A percentile compares a stretch with the other conserved stretches of the same genome.
Conservation (phyloP, 2,329 filamentous ascomycete species). For the Aspergillus niger region DNA sequence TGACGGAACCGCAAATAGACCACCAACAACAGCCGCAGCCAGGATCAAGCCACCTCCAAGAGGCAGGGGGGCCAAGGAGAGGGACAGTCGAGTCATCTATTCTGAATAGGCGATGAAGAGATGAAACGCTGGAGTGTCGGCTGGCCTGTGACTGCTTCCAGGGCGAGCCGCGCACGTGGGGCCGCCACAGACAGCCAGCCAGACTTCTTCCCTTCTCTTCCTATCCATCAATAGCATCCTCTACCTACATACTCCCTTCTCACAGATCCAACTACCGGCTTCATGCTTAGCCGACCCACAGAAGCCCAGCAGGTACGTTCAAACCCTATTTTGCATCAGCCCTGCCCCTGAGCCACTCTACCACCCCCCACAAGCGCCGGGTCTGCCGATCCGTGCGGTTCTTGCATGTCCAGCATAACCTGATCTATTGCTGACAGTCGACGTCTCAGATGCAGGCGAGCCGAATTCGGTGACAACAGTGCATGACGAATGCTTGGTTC, state of each 20-base stretch:
- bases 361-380: background rate
- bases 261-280: background rate
- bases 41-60: too few relatives aligned
- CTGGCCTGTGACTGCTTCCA: background rate
- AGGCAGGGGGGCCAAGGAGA: background rate
- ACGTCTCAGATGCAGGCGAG: background rate
- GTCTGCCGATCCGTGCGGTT: background rate
- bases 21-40: too few relatives aligned
- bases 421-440: conserved; percentile 9
- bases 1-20: too few relatives aligned
- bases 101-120: background rate
- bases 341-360: conserved; percentile 1
- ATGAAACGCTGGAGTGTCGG: background rate
- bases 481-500: conserved; percentile 1
- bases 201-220: too few relatives aligned
- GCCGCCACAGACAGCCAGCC: background rate
- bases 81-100: background rate
- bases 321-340: conserved; percentile 4
- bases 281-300: background rate
- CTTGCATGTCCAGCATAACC: background rate
- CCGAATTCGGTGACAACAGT: background rate
- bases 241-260: background rate
- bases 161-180: background rate
- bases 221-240: background rate
- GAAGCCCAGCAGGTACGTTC: background rate